A percentile compares a stretch with the other conserved stretches of the same genome.
Evolutionary conservation across 768 basidiomycete species (phyloP).

Genomic region (Dacryopinax spathularia): DNA sequence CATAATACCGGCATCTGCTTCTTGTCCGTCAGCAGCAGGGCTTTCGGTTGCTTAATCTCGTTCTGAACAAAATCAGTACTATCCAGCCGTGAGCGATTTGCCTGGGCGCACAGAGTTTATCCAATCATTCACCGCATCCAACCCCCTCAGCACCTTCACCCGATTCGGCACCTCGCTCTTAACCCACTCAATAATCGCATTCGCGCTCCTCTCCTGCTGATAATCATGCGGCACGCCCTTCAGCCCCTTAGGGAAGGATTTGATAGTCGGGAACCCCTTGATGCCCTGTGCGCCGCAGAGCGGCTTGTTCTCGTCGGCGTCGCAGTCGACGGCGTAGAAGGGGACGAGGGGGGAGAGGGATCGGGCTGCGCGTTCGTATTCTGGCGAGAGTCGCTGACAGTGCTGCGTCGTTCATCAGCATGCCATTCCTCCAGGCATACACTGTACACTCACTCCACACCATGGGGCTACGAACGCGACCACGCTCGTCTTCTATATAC

Average conservation of each 20-base stretch:
- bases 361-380: constrained; percentile 67
- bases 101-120: constrained; percentile 46
- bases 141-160: constrained; percentile 40
- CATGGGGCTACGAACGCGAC: constrained; percentile 93
- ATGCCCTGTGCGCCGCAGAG: constrained; percentile 64
- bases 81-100: background rate
- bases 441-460: constrained; percentile 55
- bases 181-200: constrained; percentile 61
- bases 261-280: constrained; percentile 87
- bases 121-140: constrained; percentile 53
- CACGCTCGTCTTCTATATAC: constrained; percentile 50
- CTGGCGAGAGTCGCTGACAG: constrained; percentile 73
- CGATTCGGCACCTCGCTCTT: constrained; percentile 58
- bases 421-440: background rate
- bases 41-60: constrained; percentile 36
- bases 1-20: constrained; percentile 65
- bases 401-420: constrained; percentile 34
- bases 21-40: constrained; percentile 55
- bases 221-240: constrained; percentile 49
- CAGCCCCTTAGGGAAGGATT: constrained; percentile 71
- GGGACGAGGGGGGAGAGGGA: constrained; percentile 71
- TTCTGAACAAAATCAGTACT: constrained; percentile 11
- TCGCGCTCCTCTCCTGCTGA: constrained; percentile 57
- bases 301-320: constrained; percentile 62
- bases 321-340: constrained; percentile 87